Conservation (phyloP, 306 rosid genomes). For the Cucumis cinereus region DNA sequence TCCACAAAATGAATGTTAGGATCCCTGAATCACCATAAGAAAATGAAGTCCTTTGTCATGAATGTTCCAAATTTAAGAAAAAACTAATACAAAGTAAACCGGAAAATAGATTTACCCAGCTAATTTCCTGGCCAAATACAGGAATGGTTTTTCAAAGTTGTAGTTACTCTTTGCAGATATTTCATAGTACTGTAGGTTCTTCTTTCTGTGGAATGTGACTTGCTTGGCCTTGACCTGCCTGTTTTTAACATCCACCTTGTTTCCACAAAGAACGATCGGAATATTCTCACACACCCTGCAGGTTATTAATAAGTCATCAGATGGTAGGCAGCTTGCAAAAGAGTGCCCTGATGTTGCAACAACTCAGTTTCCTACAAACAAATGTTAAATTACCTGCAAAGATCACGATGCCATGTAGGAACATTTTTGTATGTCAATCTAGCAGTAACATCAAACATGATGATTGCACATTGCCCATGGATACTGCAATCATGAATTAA, state of each 20-base stretch:
- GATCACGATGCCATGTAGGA: conserved; percentile 82
- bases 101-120: conserved; percentile 39
- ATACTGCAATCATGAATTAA: conserved; percentile 25
- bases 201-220: conserved; percentile 75
- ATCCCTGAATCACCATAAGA: conserved; percentile 21
- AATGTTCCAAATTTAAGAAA: too few species aligned
- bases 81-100: not conserved
- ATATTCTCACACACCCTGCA: conserved; percentile 67
- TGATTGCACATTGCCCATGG: conserved; percentile 71
- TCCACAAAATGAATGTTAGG: conserved; percentile 57
- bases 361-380: not conserved
- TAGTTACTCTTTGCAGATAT: conserved; percentile 82
- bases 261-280: conserved; percentile 74
- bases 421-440: conserved; percentile 69
- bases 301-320: not conserved
- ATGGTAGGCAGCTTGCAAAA: not conserved
- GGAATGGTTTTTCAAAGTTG: conserved; percentile 69
- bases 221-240: conserved; percentile 81
- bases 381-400: conserved; percentile 16
- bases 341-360: not conserved
- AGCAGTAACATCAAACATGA: conserved; percentile 75
- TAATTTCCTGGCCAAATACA: conserved; percentile 64
- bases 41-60: not conserved
- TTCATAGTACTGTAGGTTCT: conserved; percentile 72
- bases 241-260: conserved; percentile 77